Evolutionary conservation across 2,329 filamentous ascomycete species (phyloP), one percentile per base, ranked within the genome.

Genomic region (Stachybotrys chartarum): DNA sequence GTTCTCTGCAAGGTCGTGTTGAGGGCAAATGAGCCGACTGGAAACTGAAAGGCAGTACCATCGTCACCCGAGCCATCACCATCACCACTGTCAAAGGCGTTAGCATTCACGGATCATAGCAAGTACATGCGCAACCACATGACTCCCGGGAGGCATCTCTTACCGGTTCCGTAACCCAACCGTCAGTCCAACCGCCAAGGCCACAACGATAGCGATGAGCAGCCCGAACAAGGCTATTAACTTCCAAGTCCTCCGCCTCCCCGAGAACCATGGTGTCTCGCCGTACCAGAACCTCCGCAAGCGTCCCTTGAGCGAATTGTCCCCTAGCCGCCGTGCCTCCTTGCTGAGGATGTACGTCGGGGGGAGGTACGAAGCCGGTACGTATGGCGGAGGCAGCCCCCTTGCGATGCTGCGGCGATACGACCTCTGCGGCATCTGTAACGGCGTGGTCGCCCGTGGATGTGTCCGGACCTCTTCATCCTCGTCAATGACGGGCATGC

Each of bases 11-110:
- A 79, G 56, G 79, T 79, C 24, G 83, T 83, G 7, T 78, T 73
- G 60, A 89, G 75, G 44, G 79, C 74, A 67, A 83, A 88, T n/a
- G 80, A 77, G 6, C 86, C 86, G 1, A 79, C 70, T 1, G 86
- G 86, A 61, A 87, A 87, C 18, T 31, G 50, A n/a, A 57, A 16
- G 6, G 55, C 16, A 16, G 64, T 55, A 11, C 60, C 35, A 42
- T 14, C 5, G 14, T 42, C 35, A 10, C 35, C 35, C 14, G 35
- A 3, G 8, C 35, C 35, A 42, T 42, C 14, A 14, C 35, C 35
- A 10, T 5, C 35, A 42, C 35, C 35, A 42, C 17, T 50, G 14
- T 30, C 7, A 8, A 17, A 24, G 46, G 3, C 32, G 44, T 14
- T 56, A 49, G 18, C 32, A 24, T 50, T 30, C 45, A n/a, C 32